A percentile compares a stretch with the other conserved stretches of the same genome.
Conservation (phyloP, 129 eudicot genomes). For the Flaveria sonorensis region DNA sequence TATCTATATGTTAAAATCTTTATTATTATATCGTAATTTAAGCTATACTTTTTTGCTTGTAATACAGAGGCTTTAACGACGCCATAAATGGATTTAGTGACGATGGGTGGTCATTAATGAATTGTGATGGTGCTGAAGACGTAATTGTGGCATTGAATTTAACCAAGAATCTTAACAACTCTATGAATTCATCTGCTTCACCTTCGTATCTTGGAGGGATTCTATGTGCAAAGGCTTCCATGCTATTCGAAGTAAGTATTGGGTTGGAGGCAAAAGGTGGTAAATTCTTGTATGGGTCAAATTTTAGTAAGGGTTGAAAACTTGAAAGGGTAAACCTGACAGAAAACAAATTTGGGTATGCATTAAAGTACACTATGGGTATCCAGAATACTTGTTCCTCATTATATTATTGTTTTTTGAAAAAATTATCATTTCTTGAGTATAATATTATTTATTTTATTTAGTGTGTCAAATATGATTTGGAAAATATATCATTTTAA, state of each 20-base stretch:
- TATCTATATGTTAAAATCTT: not conserved
- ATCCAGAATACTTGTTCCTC: not conserved
- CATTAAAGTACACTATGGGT: not conserved
- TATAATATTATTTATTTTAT: not conserved
- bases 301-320: not conserved
- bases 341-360: not conserved
- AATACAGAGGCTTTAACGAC: constrained; percentile 77
- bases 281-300: not conserved
- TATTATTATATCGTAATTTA: not conserved
- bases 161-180: constrained; percentile 38
- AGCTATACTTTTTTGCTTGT: constrained; percentile 1
- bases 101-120: constrained; percentile 87
- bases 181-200: constrained; percentile 61
- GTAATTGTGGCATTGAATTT: constrained; percentile 70
- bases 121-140: constrained; percentile 74
- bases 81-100: constrained; percentile 80
- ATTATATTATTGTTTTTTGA: no score
- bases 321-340: no score
- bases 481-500: not conserved
- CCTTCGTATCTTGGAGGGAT: constrained; percentile 75
- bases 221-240: constrained; percentile 85
- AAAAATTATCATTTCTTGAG: no score
- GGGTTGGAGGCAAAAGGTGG: not conserved
- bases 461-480: not conserved
- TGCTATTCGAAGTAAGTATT: constrained; percentile 72